Percentiles rank a stretch among this genome's conserved stretches.
These are phyloP conservation scores for Starmerella floricola DNA, from an alignment of 805 yeast genomes.

Conservation along the genomic window DNA sequence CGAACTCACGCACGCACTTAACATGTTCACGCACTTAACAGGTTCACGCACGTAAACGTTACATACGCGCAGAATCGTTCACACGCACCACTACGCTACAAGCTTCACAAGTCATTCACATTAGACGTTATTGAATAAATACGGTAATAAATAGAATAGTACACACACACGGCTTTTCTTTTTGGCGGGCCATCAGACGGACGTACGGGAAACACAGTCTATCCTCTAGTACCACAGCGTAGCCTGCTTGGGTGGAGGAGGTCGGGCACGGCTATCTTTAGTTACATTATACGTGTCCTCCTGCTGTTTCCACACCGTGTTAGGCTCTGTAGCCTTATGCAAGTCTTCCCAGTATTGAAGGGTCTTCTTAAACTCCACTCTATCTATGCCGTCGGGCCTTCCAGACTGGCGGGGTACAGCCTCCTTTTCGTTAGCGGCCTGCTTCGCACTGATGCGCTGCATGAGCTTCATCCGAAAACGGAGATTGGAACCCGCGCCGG, in stretches of 20 bases:
- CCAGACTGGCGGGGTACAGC: conserved; percentile 6
- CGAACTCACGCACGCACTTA: no score
- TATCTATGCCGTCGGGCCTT: conserved; percentile 10
- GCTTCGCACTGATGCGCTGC: conserved; percentile 4
- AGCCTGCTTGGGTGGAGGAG: conserved; percentile 17
- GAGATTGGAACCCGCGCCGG: conserved; percentile 4
- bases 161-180: background rate
- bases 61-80: no score
- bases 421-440: conserved; percentile 5
- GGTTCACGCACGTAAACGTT: no score
- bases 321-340: conserved; percentile 14
- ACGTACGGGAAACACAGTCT: background rate
- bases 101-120: no score
- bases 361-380: background rate
- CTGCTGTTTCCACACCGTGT: conserved; percentile 7
- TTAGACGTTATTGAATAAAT: background rate
- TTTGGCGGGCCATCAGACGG: no score
- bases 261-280: conserved; percentile 11
- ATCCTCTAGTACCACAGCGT: conserved; percentile 11
- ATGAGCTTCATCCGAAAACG: conserved; percentile 8
- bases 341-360: conserved; percentile 12
- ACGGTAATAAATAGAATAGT: background rate
- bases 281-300: conserved; percentile 14
- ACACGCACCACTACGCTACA: no score
- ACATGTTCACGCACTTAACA: no score